Percentiles rank a stretch among this genome's conserved stretches.
phyloP scores from a whole-genome alignment of 768 basidiomycete species.

The Russula sp. region DNA sequence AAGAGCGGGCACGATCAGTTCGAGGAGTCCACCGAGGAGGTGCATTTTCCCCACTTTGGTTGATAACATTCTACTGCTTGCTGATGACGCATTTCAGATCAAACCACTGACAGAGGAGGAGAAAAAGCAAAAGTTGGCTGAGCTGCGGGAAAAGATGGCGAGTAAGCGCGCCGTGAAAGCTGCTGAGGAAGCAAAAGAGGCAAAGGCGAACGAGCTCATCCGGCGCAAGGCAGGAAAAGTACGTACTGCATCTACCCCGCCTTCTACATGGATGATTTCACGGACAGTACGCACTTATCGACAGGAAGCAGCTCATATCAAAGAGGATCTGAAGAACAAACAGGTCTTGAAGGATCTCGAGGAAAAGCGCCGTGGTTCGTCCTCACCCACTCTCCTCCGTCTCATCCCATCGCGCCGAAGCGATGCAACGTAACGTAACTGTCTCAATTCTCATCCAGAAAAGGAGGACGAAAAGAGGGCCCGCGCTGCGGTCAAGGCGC shows the following conservation, averaged over 20 bases:
- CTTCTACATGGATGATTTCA: no score
- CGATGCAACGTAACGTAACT: background rate
- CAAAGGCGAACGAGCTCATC: slow-evolving; percentile 66
- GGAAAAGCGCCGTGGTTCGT: slow-evolving; percentile 66
- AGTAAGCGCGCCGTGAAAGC: slow-evolving; percentile 72
- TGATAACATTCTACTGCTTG: background rate
- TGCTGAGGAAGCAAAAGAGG: slow-evolving; percentile 64
- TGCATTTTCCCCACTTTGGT: slow-evolving; percentile 26
- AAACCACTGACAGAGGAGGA: slow-evolving; percentile 95
- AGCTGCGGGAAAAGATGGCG: slow-evolving; percentile 71
- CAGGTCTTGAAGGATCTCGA: slow-evolving; percentile 80
- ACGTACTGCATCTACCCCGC: slow-evolving; percentile 5
- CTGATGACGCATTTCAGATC: slow-evolving; percentile 41
- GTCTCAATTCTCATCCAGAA: slow-evolving; percentile 39
- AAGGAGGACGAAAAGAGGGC: slow-evolving; percentile 87
- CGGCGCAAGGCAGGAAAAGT: slow-evolving; percentile 83
- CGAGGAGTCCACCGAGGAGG: slow-evolving; percentile 93
- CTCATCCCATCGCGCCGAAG: no score
- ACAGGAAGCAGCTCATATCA: slow-evolving; percentile 63
- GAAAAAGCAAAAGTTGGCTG: slow-evolving; percentile 71
- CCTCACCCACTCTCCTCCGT: background rate
- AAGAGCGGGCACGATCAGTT: slow-evolving; percentile 95
- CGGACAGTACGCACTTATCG: background rate
- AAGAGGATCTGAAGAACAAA: slow-evolving; percentile 71
- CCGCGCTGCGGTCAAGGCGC: slow-evolving; percentile 79